Base-by-base conservation (phyloP, 495 filamentous ascomycete genomes). In the Penicillium malachiteum region DNA sequence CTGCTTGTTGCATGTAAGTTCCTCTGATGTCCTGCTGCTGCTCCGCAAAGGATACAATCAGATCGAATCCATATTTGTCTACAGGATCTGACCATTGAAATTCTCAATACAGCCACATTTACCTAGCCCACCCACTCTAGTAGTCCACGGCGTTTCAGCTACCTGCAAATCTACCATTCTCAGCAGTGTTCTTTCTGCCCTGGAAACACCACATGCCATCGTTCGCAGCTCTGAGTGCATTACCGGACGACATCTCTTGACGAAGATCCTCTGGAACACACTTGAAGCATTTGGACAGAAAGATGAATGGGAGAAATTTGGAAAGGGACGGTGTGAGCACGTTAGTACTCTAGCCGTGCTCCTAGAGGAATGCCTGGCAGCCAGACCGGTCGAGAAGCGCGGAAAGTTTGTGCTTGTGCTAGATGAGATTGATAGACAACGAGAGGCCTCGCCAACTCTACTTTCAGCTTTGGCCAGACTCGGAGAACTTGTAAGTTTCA, bases 351-450 rank as follows among this genome's bases (percentile, higher is more conserved):
- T 98, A 33, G 81, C 81, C 2, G 87, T 90, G 46, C 82, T 89
- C 58, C 70, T 97, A 39, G 69, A 72, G 79, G 68, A 83, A 76
- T 68, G 77, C 62, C 48, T 77, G 66, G 67, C 65, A 30, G 53
- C 71, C 13, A 54, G 55, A 35, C 30, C 60, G 9, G 48, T 34
- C 11, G 43, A 58, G n/a, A 52, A 73, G 69, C 34, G 35, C 6
- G 63, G 72, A 34, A 84, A 83, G 62, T 91, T 96, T 67, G 85
- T 92, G 26, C 69, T 96, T 35, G 91, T 95, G 31, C 82, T 97
- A 54, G 95, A 98, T 72, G 89, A 85, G n/a, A 89, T 97, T 52
- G 94, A 97, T 67, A 82, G 78, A 43, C 91, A 95, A 71, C 75
- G 90, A 61, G 95, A 97, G 54, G 82, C 87, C 8, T 81, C 87